Percentiles rank a stretch among this genome's conserved stretches.
Conservation (phyloP, 805 yeast species). For the Candida odintsovae region DNA sequence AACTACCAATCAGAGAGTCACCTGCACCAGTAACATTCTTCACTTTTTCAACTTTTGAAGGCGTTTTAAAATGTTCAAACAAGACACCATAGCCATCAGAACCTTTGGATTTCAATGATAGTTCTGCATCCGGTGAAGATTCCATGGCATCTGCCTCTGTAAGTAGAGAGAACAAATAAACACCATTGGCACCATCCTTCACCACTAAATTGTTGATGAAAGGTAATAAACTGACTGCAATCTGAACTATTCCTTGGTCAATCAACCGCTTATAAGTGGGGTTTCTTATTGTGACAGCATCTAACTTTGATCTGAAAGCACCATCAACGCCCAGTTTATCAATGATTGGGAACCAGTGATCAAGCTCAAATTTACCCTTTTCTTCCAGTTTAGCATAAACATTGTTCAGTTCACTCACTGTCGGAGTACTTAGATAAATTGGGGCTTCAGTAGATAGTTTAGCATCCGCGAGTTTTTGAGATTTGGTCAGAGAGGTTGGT, state of each 20-base stretch:
- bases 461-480: slow-evolving; percentile 28
- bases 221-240: slow-evolving; percentile 68
- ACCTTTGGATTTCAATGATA: slow-evolving; percentile 16
- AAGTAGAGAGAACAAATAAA: slow-evolving; percentile 36
- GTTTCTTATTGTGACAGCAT: slow-evolving; percentile 23
- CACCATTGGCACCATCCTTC: slow-evolving; percentile 65
- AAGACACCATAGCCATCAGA: slow-evolving; percentile 41
- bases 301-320: slow-evolving; percentile 40
- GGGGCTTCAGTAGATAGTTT: slow-evolving; percentile 4
- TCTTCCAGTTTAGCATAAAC: slow-evolving; percentile 45
- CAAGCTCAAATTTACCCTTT: slow-evolving; percentile 41
- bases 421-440: slow-evolving; percentile 48
- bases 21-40: slow-evolving; percentile 86
- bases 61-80: slow-evolving; percentile 54
- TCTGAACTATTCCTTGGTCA: slow-evolving; percentile 50
- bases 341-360: slow-evolving; percentile 69
- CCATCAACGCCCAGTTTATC: slow-evolving; percentile 52
- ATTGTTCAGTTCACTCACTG: slow-evolving; percentile 51
- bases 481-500: slow-evolving; percentile 72
- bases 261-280: slow-evolving; percentile 24
- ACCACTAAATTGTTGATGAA: slow-evolving; percentile 60
- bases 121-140: slow-evolving; percentile 3
- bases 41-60: slow-evolving; percentile 32
- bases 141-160: slow-evolving; percentile 4
- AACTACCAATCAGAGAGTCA: slow-evolving; percentile 67